Percentiles rank a stretch among this genome's conserved stretches.
phyloP scores from a whole-genome alignment of 176 grass and related monocot genomes.

The Otatea glauca region DNA sequence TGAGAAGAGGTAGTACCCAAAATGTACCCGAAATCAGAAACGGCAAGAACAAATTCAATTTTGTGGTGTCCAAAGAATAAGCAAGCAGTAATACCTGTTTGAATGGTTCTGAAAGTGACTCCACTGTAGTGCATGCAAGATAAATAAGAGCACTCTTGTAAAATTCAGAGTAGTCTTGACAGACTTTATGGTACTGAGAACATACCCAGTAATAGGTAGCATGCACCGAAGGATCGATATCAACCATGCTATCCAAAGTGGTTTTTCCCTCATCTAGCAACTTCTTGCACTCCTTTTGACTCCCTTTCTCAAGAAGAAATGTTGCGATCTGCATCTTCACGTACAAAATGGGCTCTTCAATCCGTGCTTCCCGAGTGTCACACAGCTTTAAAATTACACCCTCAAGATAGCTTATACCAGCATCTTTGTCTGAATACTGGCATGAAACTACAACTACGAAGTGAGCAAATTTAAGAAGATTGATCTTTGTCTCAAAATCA shows the following conservation, averaged over 20 bases:
- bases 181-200: conserved; percentile 74
- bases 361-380: conserved; percentile 55
- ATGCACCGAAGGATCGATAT: conserved; percentile 81
- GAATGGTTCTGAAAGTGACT: conserved; percentile 83
- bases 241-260: conserved; percentile 74
- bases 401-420: conserved; percentile 77
- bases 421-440: conserved; percentile 78
- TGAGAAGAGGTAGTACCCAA: neutral
- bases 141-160: conserved; percentile 84
- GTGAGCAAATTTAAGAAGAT: conserved; percentile 81
- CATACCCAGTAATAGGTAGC: conserved; percentile 78
- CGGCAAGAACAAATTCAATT: neutral
- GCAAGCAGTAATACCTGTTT: conserved; percentile 65
- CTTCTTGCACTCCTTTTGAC: conserved; percentile 77
- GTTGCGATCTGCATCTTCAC: conserved; percentile 89
- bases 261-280: conserved; percentile 69
- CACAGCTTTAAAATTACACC: conserved; percentile 70
- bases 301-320: conserved; percentile 72
- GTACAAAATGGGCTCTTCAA: conserved; percentile 77
- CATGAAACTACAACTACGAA: conserved; percentile 77
- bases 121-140: conserved; percentile 84
- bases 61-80: conserved; percentile 14
- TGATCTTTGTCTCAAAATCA: conserved; percentile 92
- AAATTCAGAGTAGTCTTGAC: conserved; percentile 75
- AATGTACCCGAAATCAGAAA: conserved; percentile 49